These are phyloP conservation scores for Lactifluus hygrophoroides DNA, from an alignment of 768 basidiomycete species.

Conservation along the genomic window DNA sequence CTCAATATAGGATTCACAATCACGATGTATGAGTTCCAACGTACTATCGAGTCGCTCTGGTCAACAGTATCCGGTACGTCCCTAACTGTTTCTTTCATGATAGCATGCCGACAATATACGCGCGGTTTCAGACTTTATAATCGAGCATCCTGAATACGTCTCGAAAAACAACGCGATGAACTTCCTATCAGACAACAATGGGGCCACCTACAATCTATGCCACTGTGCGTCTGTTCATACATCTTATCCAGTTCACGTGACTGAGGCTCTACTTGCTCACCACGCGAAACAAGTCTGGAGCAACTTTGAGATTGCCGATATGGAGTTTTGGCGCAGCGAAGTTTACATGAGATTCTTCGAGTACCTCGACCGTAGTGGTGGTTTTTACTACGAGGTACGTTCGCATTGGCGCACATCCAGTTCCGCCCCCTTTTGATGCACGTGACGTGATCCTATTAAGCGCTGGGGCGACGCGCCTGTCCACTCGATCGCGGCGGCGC, in stretches of 20 bases:
- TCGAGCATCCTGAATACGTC: conserved; percentile 51
- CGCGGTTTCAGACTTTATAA: conserved; percentile 49
- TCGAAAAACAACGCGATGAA: conserved; percentile 57
- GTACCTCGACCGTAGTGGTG: conserved; percentile 67
- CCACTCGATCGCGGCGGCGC: conserved; percentile 72
- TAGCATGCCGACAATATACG: conserved; percentile 18
- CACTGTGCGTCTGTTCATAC: conserved; percentile 42
- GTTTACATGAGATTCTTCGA: conserved; percentile 81
- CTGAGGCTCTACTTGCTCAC: no score
- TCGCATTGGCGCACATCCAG: conserved; percentile 20
- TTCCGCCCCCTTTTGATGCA: conserved; percentile 23
- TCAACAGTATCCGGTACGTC: conserved; percentile 55
- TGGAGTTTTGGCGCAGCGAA: conserved; percentile 79
- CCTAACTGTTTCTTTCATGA: not conserved
- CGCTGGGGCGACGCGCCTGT: conserved; percentile 86
- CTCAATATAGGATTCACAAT: conserved; percentile 59
- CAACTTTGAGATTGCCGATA: conserved; percentile 85
- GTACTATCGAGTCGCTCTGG: conserved; percentile 81
- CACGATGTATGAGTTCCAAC: conserved; percentile 65
- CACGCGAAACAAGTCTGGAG: conserved; percentile 85
- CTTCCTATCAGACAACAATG: conserved; percentile 68
- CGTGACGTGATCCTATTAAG: conserved; percentile 27
- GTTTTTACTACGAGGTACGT: conserved; percentile 80
- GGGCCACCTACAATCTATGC: conserved; percentile 65
- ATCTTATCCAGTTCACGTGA: not conserved